These are phyloP conservation scores for Leonotis leonurus DNA, from an alignment of 257 asterid genomes.

Conservation along the genomic window DNA sequence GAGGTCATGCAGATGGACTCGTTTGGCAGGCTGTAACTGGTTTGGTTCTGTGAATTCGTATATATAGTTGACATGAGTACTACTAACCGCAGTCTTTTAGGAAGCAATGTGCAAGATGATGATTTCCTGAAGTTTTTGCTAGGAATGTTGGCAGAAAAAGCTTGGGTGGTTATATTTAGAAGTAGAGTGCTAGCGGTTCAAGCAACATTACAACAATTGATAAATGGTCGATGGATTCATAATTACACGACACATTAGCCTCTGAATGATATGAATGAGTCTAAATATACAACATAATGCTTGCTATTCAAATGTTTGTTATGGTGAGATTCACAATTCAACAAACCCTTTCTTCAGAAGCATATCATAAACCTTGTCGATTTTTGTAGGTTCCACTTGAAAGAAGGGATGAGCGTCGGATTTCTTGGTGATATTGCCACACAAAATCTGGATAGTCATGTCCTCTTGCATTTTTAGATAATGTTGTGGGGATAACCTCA, in stretches of 20 bases:
- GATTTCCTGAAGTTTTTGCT: background rate
- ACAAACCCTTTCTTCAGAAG: slow-evolving; percentile 61
- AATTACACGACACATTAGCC: background rate
- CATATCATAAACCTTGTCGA: slow-evolving; percentile 71
- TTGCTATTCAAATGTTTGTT: background rate
- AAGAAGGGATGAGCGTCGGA: slow-evolving; percentile 65
- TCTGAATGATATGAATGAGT: background rate
- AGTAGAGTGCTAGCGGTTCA: background rate
- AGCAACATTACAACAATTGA: background rate
- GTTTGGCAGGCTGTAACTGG: background rate
- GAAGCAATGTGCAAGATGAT: background rate
- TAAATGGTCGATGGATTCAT: background rate
- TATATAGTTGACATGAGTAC: background rate
- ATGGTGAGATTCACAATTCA: slow-evolving; percentile 16
- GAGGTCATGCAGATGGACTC: background rate
- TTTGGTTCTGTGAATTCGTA: background rate
- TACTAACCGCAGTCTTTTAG: background rate
- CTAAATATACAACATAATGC: background rate
- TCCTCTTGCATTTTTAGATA: slow-evolving; percentile 65
- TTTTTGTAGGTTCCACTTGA: slow-evolving; percentile 55
- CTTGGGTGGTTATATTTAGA: background rate
- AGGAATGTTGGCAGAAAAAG: background rate
- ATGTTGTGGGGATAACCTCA: slow-evolving; percentile 49
- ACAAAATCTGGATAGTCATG: slow-evolving; percentile 44
- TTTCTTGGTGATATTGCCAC: slow-evolving; percentile 61